Conservation (phyloP, 805 yeast species). For the Saturnispora serradocipensis region DNA sequence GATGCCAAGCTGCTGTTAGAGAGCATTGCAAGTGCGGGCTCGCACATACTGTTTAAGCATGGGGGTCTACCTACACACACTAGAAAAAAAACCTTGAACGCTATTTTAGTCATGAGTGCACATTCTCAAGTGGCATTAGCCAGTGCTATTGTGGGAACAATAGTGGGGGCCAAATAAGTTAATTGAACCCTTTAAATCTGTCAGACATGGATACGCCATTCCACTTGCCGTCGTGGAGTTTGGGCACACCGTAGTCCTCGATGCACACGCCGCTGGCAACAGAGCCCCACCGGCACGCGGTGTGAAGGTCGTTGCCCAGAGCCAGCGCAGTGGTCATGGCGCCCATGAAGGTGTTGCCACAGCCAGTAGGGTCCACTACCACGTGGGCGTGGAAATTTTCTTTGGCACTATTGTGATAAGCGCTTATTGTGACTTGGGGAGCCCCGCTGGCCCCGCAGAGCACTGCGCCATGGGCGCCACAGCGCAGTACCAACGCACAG, state of each 20-base stretch:
- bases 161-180: neutral
- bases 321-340: neutral
- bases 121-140: neutral
- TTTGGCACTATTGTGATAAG: neutral
- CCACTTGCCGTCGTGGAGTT: neutral
- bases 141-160: neutral
- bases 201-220: neutral
- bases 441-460: neutral
- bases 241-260: neutral
- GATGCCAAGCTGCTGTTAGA: too few species aligned
- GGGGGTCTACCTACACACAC: too few species aligned
- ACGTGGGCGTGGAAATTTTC: neutral
- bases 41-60: too few species aligned
- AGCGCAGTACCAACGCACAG: neutral
- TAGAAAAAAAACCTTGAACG: too few species aligned
- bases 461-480: neutral
- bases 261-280: neutral
- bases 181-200: neutral
- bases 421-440: neutral
- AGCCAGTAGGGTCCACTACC: neutral
- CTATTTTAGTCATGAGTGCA: too few species aligned
- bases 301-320: neutral
- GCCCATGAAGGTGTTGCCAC: neutral
- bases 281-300: neutral
- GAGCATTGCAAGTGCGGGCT: too few species aligned